Percentiles rank a stretch among this genome's conserved stretches.
Conservation (phyloP, 78 protist genomes). For the Dictyostelium capitatum region DNA sequence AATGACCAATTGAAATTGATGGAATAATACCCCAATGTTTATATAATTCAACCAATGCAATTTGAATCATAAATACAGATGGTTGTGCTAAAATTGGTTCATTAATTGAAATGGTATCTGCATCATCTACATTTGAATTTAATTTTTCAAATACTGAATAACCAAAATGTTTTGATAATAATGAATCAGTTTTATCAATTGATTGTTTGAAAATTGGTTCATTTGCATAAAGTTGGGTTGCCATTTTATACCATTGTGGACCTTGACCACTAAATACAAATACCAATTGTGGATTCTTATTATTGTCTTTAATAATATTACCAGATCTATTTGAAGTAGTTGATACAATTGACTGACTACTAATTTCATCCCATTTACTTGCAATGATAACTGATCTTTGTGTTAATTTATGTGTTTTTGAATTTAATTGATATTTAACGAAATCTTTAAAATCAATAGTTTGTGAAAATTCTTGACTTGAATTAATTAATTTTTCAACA, state of each 20-base stretch:
- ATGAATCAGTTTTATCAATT: constrained; percentile 2
- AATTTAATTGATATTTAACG: background rate
- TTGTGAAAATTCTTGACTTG: background rate
- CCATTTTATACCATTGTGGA: constrained; percentile 66
- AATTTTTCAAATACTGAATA: constrained; percentile 55
- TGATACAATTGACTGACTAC: background rate
- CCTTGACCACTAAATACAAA: constrained; percentile 70
- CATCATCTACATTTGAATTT: background rate
- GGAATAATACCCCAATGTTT: constrained; percentile 48
- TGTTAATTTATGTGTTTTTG: background rate
- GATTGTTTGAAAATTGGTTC: constrained; percentile 37
- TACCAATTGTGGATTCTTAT: constrained; percentile 15
- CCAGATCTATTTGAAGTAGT: background rate
- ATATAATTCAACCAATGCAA: constrained; percentile 21
- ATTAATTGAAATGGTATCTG: background rate
- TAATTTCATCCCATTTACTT: background rate
- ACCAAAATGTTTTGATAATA: constrained; percentile 10
- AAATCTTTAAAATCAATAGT: constrained; percentile 14
- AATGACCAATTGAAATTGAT: constrained; percentile 78
- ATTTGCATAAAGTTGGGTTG: background rate
- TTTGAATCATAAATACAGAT: constrained; percentile 54
- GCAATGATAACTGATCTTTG: constrained; percentile 3
- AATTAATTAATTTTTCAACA: background rate
- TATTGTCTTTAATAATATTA: background rate
- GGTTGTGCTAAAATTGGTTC: constrained; percentile 65